These are phyloP conservation scores for Phialocephala sp. DNA, from an alignment of 2,329 filamentous ascomycete genomes.

Conservation along the genomic window DNA sequence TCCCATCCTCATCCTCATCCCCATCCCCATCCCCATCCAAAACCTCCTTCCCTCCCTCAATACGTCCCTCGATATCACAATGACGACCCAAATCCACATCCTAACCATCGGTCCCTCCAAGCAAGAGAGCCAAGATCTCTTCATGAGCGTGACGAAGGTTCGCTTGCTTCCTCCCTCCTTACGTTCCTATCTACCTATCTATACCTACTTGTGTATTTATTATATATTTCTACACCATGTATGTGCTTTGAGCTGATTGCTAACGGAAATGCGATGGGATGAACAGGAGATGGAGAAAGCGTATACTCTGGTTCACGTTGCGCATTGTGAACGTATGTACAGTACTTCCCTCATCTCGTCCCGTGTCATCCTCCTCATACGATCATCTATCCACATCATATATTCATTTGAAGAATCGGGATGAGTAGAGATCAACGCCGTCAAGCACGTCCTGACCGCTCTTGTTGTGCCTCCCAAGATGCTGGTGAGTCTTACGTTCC, in stretches of 20 bases:
- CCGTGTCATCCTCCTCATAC: too few species aligned
- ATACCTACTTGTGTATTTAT: too few species aligned
- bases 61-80: neutral
- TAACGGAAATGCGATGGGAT: neutral
- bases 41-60: neutral
- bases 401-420: too few species aligned
- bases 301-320: slow-evolving; percentile 27
- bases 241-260: too few species aligned
- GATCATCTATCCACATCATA: neutral
- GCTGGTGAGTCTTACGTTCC: slow-evolving; percentile 25
- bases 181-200: too few species aligned
- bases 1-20: neutral
- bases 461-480: slow-evolving; percentile 19
- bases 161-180: too few species aligned
- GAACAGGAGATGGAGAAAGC: slow-evolving; percentile 23
- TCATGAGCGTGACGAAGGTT: slow-evolving; percentile 12
- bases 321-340: slow-evolving; percentile 25
- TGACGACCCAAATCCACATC: neutral
- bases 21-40: neutral
- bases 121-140: neutral
- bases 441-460: slow-evolving; percentile 25
- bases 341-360: neutral
- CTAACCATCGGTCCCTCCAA: neutral
- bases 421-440: slow-evolving; percentile 19
- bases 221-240: too few species aligned